Evolutionary conservation across 176 grass and related monocot genomes (phyloP).

Genomic region (Ananas comosus): DNA sequence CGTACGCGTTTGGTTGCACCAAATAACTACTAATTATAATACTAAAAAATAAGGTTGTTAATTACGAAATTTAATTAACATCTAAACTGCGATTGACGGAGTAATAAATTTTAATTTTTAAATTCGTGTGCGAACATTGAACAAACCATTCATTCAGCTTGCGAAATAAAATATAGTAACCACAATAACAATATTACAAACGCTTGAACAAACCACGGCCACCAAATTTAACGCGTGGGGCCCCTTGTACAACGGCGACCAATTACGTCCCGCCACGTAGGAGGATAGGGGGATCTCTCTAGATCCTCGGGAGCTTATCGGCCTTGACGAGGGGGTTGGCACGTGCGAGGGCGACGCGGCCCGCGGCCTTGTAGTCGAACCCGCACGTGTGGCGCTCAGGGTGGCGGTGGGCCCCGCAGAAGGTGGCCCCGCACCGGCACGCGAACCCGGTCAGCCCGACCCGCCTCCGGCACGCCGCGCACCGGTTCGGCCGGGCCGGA

Average conservation of each 20-base stretch:
- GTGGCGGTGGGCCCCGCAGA: slow-evolving; percentile 19
- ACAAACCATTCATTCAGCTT: too few relatives aligned
- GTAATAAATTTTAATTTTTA: too few relatives aligned
- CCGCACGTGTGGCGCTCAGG: slow-evolving; percentile 19
- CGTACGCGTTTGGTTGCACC: too few relatives aligned
- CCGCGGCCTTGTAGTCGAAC: slow-evolving; percentile 17
- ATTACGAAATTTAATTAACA: too few relatives aligned
- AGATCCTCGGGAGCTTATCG: not conserved
- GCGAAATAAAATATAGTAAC: too few relatives aligned
- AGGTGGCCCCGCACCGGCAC: slow-evolving; percentile 12
- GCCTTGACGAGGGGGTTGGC: not conserved
- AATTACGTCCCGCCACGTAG: not conserved
- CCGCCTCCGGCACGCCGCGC: slow-evolving; percentile 29
- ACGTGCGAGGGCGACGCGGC: not conserved
- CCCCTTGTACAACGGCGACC: not conserved
- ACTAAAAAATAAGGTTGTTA: too few relatives aligned
- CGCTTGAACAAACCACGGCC: too few relatives aligned
- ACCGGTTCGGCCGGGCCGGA: slow-evolving; percentile 14
- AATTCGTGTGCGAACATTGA: too few relatives aligned
- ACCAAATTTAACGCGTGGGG: not conserved
- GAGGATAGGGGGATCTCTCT: not conserved
- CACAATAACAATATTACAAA: too few relatives aligned
- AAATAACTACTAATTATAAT: too few relatives aligned
- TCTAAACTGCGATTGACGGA: too few relatives aligned
- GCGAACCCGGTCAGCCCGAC: slow-evolving; percentile 34